Evolutionary conservation across 129 eudicot genomes (phyloP).

Genomic region (Silybum marianum): DNA sequence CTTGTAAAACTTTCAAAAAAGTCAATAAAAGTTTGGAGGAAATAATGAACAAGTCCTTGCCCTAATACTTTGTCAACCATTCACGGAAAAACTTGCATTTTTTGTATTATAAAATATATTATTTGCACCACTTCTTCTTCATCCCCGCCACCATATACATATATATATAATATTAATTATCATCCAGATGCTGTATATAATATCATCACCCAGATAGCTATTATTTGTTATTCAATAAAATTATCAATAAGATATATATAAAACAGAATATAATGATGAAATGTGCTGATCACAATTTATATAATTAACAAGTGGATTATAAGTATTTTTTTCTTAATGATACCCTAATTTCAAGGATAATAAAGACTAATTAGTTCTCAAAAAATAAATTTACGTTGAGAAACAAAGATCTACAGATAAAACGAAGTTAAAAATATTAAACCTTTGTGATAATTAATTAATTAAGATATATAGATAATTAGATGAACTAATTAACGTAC

Average conservation of each 20-base stretch:
- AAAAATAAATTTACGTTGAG: background rate
- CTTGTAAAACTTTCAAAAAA: conserved; percentile 8
- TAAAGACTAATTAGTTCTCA: background rate
- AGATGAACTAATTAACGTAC: conserved; percentile 38
- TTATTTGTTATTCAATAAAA: background rate
- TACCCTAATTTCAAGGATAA: background rate
- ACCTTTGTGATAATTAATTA: background rate
- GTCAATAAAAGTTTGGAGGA: conserved; percentile 34
- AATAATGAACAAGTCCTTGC: conserved; percentile 25
- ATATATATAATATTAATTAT: conserved; percentile 1
- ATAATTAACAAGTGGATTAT: conserved; percentile 1
- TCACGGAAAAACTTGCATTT: conserved; percentile 24
- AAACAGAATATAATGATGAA: background rate
- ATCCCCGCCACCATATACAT: background rate
- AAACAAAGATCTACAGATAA: background rate
- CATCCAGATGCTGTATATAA: conserved; percentile 13
- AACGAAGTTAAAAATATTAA: background rate
- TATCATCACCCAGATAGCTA: background rate
- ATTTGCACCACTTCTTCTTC: conserved; percentile 14
- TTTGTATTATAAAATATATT: background rate
- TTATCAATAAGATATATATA: background rate
- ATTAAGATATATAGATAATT: background rate
- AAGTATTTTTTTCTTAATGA: background rate
- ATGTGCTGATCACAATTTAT: background rate
- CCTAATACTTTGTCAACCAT: conserved; percentile 28